Conservation (phyloP, 352 stramenopile species). For the Blastocystis sp. region DNA sequence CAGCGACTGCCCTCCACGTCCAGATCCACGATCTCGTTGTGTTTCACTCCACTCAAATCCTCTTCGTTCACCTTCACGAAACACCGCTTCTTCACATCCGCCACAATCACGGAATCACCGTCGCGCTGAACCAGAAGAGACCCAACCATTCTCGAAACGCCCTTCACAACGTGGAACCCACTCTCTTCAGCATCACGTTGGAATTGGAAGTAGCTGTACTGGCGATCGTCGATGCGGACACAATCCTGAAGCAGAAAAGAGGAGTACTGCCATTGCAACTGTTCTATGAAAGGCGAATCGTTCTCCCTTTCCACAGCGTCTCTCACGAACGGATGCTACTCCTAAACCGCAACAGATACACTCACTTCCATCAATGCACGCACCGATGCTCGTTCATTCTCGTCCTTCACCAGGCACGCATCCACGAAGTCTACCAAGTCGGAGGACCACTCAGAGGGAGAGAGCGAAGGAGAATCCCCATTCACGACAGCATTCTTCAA, state of each 20-base stretch:
- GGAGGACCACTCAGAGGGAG: background rate
- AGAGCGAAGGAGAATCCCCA: background rate
- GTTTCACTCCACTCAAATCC: too few species aligned
- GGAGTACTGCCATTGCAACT: background rate
- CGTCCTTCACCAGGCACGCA: background rate
- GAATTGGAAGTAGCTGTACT: background rate
- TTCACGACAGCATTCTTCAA: background rate
- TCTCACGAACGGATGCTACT: background rate
- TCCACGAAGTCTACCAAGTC: background rate
- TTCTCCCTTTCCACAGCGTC: background rate
- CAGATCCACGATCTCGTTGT: conserved; percentile 9
- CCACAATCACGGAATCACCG: too few species aligned
- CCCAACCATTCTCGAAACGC: too few species aligned
- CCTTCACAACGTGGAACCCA: too few species aligned
- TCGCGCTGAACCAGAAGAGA: too few species aligned
- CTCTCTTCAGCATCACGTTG: background rate
- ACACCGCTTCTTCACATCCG: too few species aligned
- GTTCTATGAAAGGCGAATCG: too few species aligned
- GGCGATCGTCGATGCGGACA: background rate
- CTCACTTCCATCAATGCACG: background rate
- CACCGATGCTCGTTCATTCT: background rate
- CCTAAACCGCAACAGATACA: background rate
- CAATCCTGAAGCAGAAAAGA: background rate
- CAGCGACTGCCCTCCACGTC: background rate
- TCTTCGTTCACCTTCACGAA: too few species aligned